phyloP scores from a whole-genome alignment of 306 rosid genomes.

The Styphnolobium japonicum region DNA sequence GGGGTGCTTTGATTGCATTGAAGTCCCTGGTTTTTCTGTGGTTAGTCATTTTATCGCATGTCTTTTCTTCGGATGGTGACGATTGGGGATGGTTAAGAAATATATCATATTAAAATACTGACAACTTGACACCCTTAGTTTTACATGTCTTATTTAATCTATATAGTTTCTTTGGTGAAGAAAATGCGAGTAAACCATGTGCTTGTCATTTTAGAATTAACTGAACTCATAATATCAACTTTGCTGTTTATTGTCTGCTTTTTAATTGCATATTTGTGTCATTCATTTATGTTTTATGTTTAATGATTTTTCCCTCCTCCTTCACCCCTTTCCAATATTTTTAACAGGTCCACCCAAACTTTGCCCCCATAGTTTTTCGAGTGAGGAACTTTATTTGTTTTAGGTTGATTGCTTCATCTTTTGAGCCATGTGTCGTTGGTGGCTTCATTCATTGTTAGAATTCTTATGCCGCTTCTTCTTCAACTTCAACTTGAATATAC shows the following conservation, averaged over 20 bases:
- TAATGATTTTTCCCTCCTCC: too few relatives aligned
- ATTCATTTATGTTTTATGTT: too few relatives aligned
- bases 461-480: not conserved
- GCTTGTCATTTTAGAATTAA: not conserved
- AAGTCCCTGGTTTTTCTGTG: not conserved
- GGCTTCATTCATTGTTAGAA: not conserved
- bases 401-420: too few relatives aligned
- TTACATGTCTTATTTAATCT: not conserved
- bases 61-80: slow-evolving; percentile 31
- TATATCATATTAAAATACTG: not conserved
- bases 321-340: too few relatives aligned
- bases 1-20: slow-evolving; percentile 35
- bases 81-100: not conserved
- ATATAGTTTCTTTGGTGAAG: not conserved
- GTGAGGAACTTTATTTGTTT: too few relatives aligned
- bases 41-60: too few relatives aligned
- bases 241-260: too few relatives aligned
- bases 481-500: not conserved
- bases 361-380: too few relatives aligned
- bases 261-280: too few relatives aligned
- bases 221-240: too few relatives aligned
- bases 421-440: not conserved
- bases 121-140: not conserved
- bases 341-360: too few relatives aligned
- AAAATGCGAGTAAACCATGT: not conserved